phyloP scores from a whole-genome alignment of 23 red algal species.

The Pyropia haitanensis region DNA sequence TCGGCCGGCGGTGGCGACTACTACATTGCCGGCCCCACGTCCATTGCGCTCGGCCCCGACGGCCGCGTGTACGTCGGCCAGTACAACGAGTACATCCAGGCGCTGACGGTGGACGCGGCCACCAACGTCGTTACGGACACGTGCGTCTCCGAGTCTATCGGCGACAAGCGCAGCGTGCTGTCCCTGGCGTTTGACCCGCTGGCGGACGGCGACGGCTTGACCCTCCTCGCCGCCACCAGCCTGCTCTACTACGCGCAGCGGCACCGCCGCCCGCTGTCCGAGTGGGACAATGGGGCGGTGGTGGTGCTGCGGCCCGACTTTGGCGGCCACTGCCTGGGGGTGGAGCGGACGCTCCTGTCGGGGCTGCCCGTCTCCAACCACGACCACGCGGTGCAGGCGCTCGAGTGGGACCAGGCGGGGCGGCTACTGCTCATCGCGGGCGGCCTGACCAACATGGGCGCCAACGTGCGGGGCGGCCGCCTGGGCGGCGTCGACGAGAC shows the following conservation, averaged over 20 bases:
- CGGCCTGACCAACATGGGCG: slow-evolving; percentile 28
- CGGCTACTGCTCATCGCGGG: slow-evolving; percentile 31
- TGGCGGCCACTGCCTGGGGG: slow-evolving; percentile 32
- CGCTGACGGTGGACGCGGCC: slow-evolving; percentile 24
- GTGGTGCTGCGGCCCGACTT: slow-evolving; percentile 35
- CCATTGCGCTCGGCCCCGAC: slow-evolving; percentile 30
- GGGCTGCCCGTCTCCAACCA: slow-evolving; percentile 49
- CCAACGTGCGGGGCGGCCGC: slow-evolving; percentile 11
- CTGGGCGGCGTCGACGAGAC: slow-evolving; percentile 28
- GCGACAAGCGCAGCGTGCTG: slow-evolving; percentile 28
- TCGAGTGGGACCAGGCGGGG: slow-evolving; percentile 40
- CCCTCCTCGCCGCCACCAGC: slow-evolving; percentile 34
- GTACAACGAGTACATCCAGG: slow-evolving; percentile 23
- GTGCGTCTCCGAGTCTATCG: slow-evolving; percentile 20
- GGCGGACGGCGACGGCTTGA: slow-evolving; percentile 16
- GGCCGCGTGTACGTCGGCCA: slow-evolving; percentile 29
- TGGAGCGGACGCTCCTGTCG: slow-evolving; percentile 22
- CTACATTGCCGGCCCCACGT: slow-evolving; percentile 28
- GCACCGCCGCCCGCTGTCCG: slow-evolving; percentile 7
- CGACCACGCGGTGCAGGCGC: slow-evolving; percentile 47
- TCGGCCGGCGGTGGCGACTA: no score
- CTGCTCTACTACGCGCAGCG: slow-evolving; percentile 17
- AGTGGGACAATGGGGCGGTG: slow-evolving; percentile 42
- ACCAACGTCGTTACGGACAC: slow-evolving; percentile 21
- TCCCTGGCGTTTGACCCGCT: slow-evolving; percentile 41